Evolutionary conservation across 1,139 yeast genomes (phyloP).

Genomic region (Pichia sp.): DNA sequence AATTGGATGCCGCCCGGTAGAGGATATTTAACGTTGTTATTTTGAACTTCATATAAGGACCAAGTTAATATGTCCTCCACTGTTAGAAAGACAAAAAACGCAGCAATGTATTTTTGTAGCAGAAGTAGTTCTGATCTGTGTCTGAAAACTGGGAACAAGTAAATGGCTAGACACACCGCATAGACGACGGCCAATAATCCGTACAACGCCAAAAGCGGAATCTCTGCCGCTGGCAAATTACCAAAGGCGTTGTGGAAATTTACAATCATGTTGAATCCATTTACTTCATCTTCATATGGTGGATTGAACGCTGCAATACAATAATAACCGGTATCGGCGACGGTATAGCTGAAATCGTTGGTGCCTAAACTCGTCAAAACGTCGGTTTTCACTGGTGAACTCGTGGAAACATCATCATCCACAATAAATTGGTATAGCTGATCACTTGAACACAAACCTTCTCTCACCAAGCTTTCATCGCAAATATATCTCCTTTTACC

Average conservation of each 20-base stretch:
- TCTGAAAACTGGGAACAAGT: conserved; percentile 78
- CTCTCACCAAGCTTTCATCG: conserved; percentile 56
- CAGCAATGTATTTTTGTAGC: conserved; percentile 82
- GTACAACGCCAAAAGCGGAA: conserved; percentile 84
- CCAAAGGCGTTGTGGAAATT: conserved; percentile 91
- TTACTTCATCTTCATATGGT: conserved; percentile 17
- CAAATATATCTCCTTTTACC: conserved; percentile 53
- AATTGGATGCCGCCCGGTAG: conserved; percentile 55
- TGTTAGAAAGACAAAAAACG: conserved; percentile 75
- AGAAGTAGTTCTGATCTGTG: conserved; percentile 86
- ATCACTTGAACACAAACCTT: conserved; percentile 46
- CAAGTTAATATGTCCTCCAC: conserved; percentile 82
- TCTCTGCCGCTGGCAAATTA: conserved; percentile 78
- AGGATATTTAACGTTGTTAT: conserved; percentile 42
- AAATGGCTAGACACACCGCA: conserved; percentile 70
- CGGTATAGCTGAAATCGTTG: conserved; percentile 53
- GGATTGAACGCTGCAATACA: conserved; percentile 70
- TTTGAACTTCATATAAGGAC: conserved; percentile 84
- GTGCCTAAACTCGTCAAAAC: conserved; percentile 50
- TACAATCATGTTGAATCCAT: conserved; percentile 49
- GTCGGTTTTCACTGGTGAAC: conserved; percentile 48
- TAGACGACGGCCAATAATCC: conserved; percentile 82
- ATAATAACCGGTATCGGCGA: conserved; percentile 78
- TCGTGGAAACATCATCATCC: conserved; percentile 26
- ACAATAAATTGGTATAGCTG: conserved; percentile 59